Conservation (phyloP, 2,329 filamentous ascomycete genomes). For the Bipolaris cookei region DNA sequence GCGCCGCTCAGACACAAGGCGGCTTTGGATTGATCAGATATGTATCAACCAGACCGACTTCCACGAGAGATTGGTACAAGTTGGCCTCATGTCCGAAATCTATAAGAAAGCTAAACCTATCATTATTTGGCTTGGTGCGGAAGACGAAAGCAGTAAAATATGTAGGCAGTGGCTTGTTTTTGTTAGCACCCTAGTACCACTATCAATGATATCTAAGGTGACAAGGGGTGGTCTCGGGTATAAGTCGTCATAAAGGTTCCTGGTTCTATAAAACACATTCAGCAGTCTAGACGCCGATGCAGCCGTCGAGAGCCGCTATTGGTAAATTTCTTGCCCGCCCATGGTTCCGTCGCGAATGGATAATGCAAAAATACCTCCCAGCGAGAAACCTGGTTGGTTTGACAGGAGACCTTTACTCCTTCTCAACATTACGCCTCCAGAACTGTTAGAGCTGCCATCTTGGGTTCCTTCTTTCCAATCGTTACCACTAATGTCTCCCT, state of each 20-base stretch:
- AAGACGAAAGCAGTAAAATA: slow-evolving; percentile 8
- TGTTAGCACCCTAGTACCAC: slow-evolving; percentile 9
- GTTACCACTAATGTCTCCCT: slow-evolving; percentile 15
- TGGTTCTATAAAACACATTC: background rate
- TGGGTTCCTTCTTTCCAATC: slow-evolving; percentile 46
- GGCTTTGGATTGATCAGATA: slow-evolving; percentile 20
- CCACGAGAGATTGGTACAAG: slow-evolving; percentile 40
- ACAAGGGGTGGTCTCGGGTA: background rate
- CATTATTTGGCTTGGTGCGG: slow-evolving; percentile 27
- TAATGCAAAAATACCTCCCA: slow-evolving; percentile 24
- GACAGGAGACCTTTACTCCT: slow-evolving; percentile 5
- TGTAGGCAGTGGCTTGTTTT: slow-evolving; percentile 17
- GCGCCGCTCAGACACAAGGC: slow-evolving; percentile 7
- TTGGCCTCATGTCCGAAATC: slow-evolving; percentile 47
- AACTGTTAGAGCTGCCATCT: slow-evolving; percentile 33
- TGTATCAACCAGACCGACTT: slow-evolving; percentile 43
- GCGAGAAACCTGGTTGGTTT: slow-evolving; percentile 9
- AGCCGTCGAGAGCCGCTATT: slow-evolving; percentile 9
- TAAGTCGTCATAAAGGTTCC: background rate
- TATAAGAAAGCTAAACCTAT: slow-evolving; percentile 30
- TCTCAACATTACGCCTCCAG: slow-evolving; percentile 30
- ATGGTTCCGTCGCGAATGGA: slow-evolving; percentile 23
- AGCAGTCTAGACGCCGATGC: background rate
- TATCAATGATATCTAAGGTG: background rate
- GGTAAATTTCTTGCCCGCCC: slow-evolving; percentile 10